Percentiles rank a stretch among this genome's conserved stretches.
Conservation (phyloP, 2,329 filamentous ascomycete species). For the Aspergillus sp. region DNA sequence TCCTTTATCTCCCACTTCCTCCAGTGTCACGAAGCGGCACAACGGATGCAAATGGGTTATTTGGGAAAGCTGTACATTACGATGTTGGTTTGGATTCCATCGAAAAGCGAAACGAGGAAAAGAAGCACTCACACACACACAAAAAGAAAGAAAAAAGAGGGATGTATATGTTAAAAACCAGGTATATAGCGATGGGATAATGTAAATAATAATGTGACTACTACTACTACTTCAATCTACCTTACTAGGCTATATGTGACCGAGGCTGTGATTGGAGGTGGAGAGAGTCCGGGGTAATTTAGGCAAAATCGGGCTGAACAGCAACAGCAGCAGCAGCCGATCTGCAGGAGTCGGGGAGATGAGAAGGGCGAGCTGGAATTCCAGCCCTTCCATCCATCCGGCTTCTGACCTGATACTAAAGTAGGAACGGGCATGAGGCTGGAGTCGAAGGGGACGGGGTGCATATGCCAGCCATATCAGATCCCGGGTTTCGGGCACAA, state of each 20-base stretch:
- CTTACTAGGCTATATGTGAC: neutral
- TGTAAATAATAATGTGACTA: neutral
- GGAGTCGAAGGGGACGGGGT: neutral
- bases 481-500: neutral
- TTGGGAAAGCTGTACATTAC: neutral
- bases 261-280: neutral
- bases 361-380: neutral
- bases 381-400: neutral
- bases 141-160: neutral
- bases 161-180: neutral
- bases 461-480: neutral
- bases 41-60: too few species aligned
- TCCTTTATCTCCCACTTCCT: too few species aligned
- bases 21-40: too few species aligned
- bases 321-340: neutral
- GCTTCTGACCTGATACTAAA: neutral
- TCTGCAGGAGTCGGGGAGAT: neutral
- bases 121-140: neutral
- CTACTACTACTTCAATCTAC: neutral
- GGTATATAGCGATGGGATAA: neutral
- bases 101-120: neutral
- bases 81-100: neutral
- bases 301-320: constrained; percentile 4
- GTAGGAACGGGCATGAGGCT: neutral
- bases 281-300: constrained; percentile 8